Base-by-base conservation (phyloP, 768 basidiomycete genomes). In the Termitomyces sp. region DNA sequence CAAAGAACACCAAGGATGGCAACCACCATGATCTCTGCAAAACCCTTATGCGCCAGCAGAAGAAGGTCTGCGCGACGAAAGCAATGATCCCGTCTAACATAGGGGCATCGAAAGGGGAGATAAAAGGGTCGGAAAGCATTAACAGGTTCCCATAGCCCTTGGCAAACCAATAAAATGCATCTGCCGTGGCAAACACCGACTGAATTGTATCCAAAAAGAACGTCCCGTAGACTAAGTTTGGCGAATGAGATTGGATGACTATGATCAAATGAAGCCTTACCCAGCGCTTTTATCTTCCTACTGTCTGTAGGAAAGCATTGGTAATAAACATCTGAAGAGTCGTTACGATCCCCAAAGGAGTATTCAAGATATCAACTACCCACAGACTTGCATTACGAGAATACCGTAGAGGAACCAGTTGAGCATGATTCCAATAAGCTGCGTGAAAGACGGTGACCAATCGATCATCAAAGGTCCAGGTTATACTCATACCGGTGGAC, bases 41-140 rank as follows among this genome's bases (percentile, higher is more conserved):
- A 21, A 57, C 51, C 51, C 56, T 35, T 11, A 57, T 57, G 8
- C 56, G 51, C 56, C 56, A 57, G 24, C 56, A 57, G 37, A 57
- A 57, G 22, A 57, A 57, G 4, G 44, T 53, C 40, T 57, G 56
- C 15, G 44, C 43, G 34, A 51, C 26, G 37, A 56, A 56, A n/a
- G 55, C 55, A n/a, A 56, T 56, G 34, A 56, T 56, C 12, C 55
- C 55, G n/a, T 56, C 55, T n/a, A 56, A 30, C 26, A 56, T 56
- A 3, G 55, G 55, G 2, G 55, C 55, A 30, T 56, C 55, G 14
- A 56, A 56, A 22, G 55, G 43, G 21, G 55, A 56, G 28, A 56
- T 56, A 17, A 44, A 56, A 17, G 55, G 55, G 44, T 56, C 55
- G n/a, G 55, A 28, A 21, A 56, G 55, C 50, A 56, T 56, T 9